Conservation (phyloP, 345 rosid genomes). For the Moricandia moricandioides region DNA sequence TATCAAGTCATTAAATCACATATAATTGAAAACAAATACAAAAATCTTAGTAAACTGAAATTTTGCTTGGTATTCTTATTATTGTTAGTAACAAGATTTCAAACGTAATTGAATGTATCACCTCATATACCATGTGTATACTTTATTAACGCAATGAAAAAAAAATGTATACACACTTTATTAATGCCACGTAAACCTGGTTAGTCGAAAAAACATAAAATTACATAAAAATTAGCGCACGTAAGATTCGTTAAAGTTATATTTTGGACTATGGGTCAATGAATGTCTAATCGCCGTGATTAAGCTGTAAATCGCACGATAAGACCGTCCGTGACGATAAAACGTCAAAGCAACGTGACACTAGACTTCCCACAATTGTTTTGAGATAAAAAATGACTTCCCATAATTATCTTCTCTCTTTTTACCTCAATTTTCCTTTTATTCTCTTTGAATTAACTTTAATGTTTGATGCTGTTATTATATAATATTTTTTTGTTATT, state of each 20-base stretch:
- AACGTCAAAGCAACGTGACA: slow-evolving; percentile 38
- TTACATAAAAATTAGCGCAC: slow-evolving; percentile 11
- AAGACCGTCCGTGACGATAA: slow-evolving; percentile 32
- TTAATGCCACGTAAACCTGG: slow-evolving; percentile 8
- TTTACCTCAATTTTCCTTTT: no score
- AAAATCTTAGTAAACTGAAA: background rate
- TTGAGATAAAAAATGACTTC: background rate
- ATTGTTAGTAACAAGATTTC: background rate
- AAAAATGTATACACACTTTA: background rate
- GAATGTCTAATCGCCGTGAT: slow-evolving; percentile 33
- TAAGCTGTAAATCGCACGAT: slow-evolving; percentile 26
- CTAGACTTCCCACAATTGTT: background rate
- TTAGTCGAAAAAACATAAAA: slow-evolving; percentile 15
- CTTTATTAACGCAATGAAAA: background rate
- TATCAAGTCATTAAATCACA: background rate
- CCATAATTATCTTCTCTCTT: no score
- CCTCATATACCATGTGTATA: background rate
- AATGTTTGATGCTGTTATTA: no score
- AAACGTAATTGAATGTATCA: background rate
- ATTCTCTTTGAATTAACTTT: background rate
- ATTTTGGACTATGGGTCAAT: background rate
- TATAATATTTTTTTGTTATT: no score
- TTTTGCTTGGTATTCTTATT: background rate
- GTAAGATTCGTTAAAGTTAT: slow-evolving; percentile 9
- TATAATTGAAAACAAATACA: background rate